A percentile compares a stretch with the other conserved stretches of the same genome.
Evolutionary conservation across 805 yeast species (phyloP).

Genomic region (Cyberlindnera maritima): DNA sequence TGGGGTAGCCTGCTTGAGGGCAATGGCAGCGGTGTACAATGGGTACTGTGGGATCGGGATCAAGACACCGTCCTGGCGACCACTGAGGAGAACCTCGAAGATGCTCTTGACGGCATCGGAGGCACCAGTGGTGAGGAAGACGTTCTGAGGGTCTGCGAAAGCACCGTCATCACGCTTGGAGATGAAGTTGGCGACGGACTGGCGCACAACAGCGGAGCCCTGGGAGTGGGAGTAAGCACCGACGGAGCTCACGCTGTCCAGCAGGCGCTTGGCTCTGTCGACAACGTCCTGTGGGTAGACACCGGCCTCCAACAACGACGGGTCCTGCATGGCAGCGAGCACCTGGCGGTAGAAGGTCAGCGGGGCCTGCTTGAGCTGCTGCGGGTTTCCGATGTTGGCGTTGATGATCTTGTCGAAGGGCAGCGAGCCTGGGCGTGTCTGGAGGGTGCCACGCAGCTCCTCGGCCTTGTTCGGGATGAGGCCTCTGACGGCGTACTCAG

Average conservation of each 20-base stretch:
- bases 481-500: constrained; percentile 97
- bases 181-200: constrained; percentile 81
- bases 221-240: constrained; percentile 97
- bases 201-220: constrained; percentile 72
- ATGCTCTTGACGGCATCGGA: constrained; percentile 88
- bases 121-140: constrained; percentile 91
- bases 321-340: constrained; percentile 81
- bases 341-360: constrained; percentile 95
- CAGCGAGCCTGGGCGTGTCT: constrained; percentile 53
- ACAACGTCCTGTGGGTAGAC: constrained; percentile 65
- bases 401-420: constrained; percentile 79
- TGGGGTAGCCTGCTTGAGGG: constrained; percentile 78
- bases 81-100: constrained; percentile 65
- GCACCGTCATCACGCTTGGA: constrained; percentile 74
- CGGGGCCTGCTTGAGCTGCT: constrained; percentile 92
- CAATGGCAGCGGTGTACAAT: constrained; percentile 89
- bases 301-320: constrained; percentile 50
- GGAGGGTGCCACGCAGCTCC: constrained; percentile 60
- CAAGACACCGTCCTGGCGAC: constrained; percentile 63
- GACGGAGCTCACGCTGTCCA: constrained; percentile 69
- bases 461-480: constrained; percentile 92
- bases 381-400: constrained; percentile 98
- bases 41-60: constrained; percentile 99
- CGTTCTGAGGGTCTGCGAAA: constrained; percentile 62
- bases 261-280: constrained; percentile 60